Evolutionary conservation across 2,329 filamentous ascomycete species (phyloP).

Genomic region (Lojkania enalia): DNA sequence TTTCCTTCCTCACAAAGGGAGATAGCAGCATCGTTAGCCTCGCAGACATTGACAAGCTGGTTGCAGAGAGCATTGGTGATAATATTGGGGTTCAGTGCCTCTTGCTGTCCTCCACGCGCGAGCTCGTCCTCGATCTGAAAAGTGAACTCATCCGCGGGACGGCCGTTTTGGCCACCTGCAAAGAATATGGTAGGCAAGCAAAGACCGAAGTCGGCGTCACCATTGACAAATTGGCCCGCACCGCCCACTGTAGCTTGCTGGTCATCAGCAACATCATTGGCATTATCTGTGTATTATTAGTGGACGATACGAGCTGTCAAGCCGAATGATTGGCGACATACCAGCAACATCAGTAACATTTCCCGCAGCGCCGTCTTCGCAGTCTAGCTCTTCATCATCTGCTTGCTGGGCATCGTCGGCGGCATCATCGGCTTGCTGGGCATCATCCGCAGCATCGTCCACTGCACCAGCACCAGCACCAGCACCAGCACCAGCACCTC

Average conservation of each 20-base stretch:
- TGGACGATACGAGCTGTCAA: too few species aligned
- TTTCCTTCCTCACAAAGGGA: slow-evolving; percentile 58
- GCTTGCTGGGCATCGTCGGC: background rate
- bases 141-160: slow-evolving; percentile 62
- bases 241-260: slow-evolving; percentile 14
- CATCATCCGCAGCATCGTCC: slow-evolving; percentile 8
- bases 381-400: slow-evolving; percentile 10
- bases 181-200: slow-evolving; percentile 61
- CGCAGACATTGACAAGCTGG: slow-evolving; percentile 68
- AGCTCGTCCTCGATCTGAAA: slow-evolving; percentile 68
- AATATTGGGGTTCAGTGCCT: slow-evolving; percentile 72
- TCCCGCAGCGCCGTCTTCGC: slow-evolving; percentile 8
- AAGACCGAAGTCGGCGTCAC: slow-evolving; percentile 40
- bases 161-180: slow-evolving; percentile 57
- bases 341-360: slow-evolving; percentile 9
- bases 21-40: slow-evolving; percentile 63
- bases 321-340: background rate
- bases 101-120: slow-evolving; percentile 64
- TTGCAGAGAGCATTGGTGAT: slow-evolving; percentile 74
- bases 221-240: slow-evolving; percentile 12
- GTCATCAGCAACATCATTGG: slow-evolving; percentile 2
- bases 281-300: slow-evolving; percentile 14
- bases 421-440: slow-evolving; percentile 5
- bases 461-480: slow-evolving; percentile 19
- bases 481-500: slow-evolving; percentile 40